Conservation (phyloP, 1,139 yeast genomes). For the Eremothecium gossypii region DNA sequence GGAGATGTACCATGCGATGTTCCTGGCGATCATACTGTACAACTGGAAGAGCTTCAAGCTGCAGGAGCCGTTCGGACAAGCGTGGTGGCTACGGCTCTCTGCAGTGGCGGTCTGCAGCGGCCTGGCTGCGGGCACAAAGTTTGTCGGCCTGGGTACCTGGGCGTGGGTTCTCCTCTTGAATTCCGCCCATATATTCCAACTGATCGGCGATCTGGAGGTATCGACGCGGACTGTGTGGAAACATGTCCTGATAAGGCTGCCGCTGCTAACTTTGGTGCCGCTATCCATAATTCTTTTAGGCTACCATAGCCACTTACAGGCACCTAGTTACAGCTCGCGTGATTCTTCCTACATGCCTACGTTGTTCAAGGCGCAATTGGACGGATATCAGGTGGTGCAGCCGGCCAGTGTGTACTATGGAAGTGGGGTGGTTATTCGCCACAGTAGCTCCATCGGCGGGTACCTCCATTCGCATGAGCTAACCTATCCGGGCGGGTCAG, state of each 20-base stretch:
- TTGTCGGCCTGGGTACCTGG: conserved; percentile 45
- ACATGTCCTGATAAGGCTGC: conserved; percentile 32
- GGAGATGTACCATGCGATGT: conserved; percentile 44
- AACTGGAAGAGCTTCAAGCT: conserved; percentile 38
- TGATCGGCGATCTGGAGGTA: conserved; percentile 48
- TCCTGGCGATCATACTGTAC: conserved; percentile 37
- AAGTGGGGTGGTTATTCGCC: conserved; percentile 57
- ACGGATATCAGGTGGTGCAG: conserved; percentile 27
- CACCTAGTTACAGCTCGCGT: conserved; percentile 39
- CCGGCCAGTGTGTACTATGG: conserved; percentile 53
- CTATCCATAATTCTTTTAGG: conserved; percentile 38
- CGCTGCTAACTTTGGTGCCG: conserved; percentile 40
- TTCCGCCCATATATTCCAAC: conserved; percentile 42
- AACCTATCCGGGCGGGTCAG: conserved; percentile 45
- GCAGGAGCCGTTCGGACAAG: conserved; percentile 31
- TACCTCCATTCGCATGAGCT: conserved; percentile 61
- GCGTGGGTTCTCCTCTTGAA: conserved; percentile 42
- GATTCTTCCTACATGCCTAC: conserved; percentile 41
- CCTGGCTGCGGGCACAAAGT: conserved; percentile 41
- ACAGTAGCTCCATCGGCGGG: conserved; percentile 45
- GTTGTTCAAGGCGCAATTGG: conserved; percentile 45
- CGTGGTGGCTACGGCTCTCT: conserved; percentile 40
- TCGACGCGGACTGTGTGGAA: conserved; percentile 28
- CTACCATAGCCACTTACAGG: conserved; percentile 42
- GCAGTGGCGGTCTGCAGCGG: conserved; percentile 47